Conservation (phyloP, 306 rosid species). For the Astragalus glycyphyllos region DNA sequence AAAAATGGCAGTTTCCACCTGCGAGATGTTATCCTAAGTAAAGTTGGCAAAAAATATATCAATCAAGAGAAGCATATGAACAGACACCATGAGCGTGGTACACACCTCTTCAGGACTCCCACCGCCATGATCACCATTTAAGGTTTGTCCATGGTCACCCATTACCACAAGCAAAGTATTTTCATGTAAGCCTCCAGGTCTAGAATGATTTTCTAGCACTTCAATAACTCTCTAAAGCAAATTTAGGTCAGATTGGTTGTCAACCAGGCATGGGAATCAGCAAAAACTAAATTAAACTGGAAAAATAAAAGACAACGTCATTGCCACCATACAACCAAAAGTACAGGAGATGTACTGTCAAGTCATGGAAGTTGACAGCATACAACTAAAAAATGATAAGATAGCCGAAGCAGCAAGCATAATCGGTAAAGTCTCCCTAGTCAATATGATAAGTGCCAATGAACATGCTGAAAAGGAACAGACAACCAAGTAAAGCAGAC, state of each 20-base stretch:
- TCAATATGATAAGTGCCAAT: constrained; percentile 19
- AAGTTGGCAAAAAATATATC: background rate
- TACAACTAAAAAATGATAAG: constrained; percentile 20
- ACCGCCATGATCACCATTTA: constrained; percentile 99
- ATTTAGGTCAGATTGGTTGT: constrained; percentile 37
- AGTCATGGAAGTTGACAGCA: background rate
- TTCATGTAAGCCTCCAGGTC: constrained; percentile 83
- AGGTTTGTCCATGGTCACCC: constrained; percentile 99
- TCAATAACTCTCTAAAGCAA: constrained; percentile 77
- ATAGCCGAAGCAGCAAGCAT: constrained; percentile 13
- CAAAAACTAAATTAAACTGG: constrained; percentile 25
- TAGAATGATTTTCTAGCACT: constrained; percentile 74
- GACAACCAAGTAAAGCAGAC: constrained; percentile 10
- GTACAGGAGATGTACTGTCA: constrained; percentile 31
- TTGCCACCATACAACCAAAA: constrained; percentile 4
- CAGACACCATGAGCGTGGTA: constrained; percentile 25
- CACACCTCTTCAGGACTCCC: constrained; percentile 95
- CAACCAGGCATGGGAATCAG: constrained; percentile 31
- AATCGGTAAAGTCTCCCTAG: constrained; percentile 9
- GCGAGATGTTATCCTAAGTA: constrained; percentile 45
- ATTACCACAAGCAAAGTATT: constrained; percentile 91
- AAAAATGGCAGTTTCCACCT: constrained; percentile 93
- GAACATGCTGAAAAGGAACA: constrained; percentile 25
- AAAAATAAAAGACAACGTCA: constrained; percentile 11
- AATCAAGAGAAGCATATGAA: constrained; percentile 22